A percentile compares a stretch with the other conserved stretches of the same genome.
phyloP scores from a whole-genome alignment of 495 filamentous ascomycete genomes.

The Parachaetomium inaequale region DNA sequence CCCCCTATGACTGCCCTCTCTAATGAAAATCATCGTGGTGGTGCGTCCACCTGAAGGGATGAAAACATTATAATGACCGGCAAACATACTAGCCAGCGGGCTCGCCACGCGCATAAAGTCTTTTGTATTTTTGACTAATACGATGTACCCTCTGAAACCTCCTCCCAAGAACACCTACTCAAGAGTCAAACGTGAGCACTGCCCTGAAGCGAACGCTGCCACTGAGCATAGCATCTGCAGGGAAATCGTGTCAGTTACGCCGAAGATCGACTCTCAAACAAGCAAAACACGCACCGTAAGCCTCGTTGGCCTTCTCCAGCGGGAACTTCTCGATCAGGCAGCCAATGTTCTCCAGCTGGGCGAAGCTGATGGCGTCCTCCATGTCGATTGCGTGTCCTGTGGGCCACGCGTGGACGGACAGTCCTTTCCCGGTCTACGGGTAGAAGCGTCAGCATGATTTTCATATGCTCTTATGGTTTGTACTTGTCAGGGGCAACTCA shows the following conservation, averaged over 20 bases:
- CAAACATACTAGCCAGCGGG: no score
- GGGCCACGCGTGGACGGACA: constrained; percentile 60
- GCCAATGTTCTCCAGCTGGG: constrained; percentile 53
- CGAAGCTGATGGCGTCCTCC: constrained; percentile 64
- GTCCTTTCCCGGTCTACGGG: constrained; percentile 19
- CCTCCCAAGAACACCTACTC: background rate
- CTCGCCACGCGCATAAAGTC: no score
- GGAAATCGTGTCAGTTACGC: background rate
- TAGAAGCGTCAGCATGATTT: background rate
- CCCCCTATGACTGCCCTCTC: no score
- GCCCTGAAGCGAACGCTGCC: constrained; percentile 17
- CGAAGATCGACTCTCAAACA: no score
- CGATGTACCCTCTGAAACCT: background rate
- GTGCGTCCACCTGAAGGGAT: no score
- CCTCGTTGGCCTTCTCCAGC: constrained; percentile 54
- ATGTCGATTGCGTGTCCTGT: constrained; percentile 59
- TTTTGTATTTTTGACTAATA: no score
- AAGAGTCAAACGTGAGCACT: constrained; percentile 10
- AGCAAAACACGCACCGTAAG: constrained; percentile 33
- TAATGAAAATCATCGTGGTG: no score
- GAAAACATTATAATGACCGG: no score
- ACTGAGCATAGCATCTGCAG: constrained; percentile 15
- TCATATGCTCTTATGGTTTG: background rate
- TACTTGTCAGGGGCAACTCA: background rate
- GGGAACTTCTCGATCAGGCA: constrained; percentile 63